Base-by-base conservation (phyloP, 805 yeast genomes). In the Ogataea nitratoaversa region DNA sequence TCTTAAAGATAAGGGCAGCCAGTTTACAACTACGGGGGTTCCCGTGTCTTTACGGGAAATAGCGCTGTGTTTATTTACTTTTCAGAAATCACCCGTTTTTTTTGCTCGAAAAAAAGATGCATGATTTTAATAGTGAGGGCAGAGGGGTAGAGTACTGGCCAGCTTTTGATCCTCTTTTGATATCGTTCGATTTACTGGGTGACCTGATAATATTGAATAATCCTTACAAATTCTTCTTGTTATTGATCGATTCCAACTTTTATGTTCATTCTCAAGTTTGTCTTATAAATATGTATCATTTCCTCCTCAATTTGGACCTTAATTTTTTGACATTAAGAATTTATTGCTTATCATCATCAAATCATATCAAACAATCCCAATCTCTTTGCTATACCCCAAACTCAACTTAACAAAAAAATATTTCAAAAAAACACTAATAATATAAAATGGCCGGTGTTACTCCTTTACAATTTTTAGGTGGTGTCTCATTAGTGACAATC, bases 401-500 rank as follows among this genome's bases (percentile, higher is more conserved):
- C n/a, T 8, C 25, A 22, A 22, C 7, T 11, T 8, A 22, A 22
- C 25, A 22, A 22, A 22, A 7, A 22, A 22, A 22, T 11, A 22
- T 8, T 8, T 11, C 7, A 22, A 22, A 7, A 22, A 8, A 22
- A 22, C 11, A 22, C 7, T 22, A 8, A 22, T 22, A 22, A 22
- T 22, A 22, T 24, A 37, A 11, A 52, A 57, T 58, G 62, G 55
- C 63, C 19, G 31, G 27, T 42, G 43, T 56, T 30, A 44, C 59
- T 38, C 57, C 65, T 27, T 38, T 53, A 37, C 48, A 60, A 42
- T 56, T 52, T 41, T 18, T 54, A 13, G 54, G 52, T 23, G 63
- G 59, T 39, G 56, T 59, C 28, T 42, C 57, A 4, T 34, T 60
- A 8, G 64, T 50, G 17, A 53, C 65, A 8, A 44, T 56, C 32